Conservation (phyloP, 768 basidiomycete genomes). For the Epithele typhae region DNA sequence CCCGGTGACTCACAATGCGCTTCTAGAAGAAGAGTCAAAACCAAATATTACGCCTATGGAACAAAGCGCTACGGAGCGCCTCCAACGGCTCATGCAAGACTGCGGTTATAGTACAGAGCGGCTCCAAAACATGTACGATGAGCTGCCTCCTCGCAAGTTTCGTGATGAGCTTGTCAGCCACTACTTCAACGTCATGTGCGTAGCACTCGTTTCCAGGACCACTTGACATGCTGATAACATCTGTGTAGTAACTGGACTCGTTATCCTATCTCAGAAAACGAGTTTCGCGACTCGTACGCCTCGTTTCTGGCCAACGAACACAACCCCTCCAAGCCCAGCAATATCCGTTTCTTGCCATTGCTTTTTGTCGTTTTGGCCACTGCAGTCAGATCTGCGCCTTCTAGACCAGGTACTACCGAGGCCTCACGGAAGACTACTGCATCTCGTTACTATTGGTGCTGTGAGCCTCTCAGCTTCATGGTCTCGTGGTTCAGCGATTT, state of each 20-base stretch:
- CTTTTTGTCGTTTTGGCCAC: constrained; percentile 91
- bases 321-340: constrained; percentile 59
- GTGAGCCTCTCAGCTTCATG: constrained; percentile 45
- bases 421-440: constrained; percentile 74
- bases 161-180: constrained; percentile 79
- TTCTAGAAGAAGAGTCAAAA: constrained; percentile 29
- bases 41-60: constrained; percentile 22
- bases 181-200: constrained; percentile 73
- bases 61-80: constrained; percentile 68
- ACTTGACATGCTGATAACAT: constrained; percentile 1
- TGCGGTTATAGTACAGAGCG: constrained; percentile 91
- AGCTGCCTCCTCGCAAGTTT: constrained; percentile 74
- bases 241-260: constrained; percentile 80
- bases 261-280: constrained; percentile 83
- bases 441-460: constrained; percentile 92
- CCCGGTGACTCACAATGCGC: constrained; percentile 7
- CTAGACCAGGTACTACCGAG: constrained; percentile 77
- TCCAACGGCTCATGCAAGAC: constrained; percentile 84
- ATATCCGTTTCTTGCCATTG: constrained; percentile 84
- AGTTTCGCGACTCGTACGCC: constrained; percentile 70
- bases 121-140: constrained; percentile 83
- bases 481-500: background rate
- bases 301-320: constrained; percentile 60
- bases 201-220: constrained; percentile 6
- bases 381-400: constrained; percentile 80